Base-by-base conservation (phyloP, 2,329 filamentous ascomycete genomes). In the Colletotrichum sp. region DNA sequence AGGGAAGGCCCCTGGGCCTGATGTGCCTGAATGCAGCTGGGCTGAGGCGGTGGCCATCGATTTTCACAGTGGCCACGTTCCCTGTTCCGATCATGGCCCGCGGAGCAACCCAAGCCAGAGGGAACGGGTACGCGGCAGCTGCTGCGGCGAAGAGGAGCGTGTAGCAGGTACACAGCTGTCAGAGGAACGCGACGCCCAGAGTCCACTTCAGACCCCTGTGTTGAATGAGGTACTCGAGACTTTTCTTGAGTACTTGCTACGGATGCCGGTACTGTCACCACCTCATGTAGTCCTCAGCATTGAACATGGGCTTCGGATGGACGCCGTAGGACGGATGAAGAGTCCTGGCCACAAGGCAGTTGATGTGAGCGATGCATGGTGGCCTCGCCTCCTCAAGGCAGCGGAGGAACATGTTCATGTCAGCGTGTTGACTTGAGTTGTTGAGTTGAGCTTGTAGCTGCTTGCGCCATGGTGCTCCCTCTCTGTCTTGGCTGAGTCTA, bases 51-150 rank as follows among this genome's bases (percentile, higher is more conserved):
- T 44, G 68, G 13, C 34, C 30, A 19, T 55, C 13, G 69, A 57
- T 75, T 72, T 55, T 67, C 69, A 69, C 73, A 76, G 73, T 72
- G 63, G 25, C 69, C 69, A 62, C 63, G 44, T 67, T 61, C 64
- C 73, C 69, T 68, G 62, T 67, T 39, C 69, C 69, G 69, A 67
- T 67, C 55, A 25, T 65, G 22, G n/a, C 44, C 44, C 44, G 44
- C 44, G 44, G 16, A 64, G 62, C 25, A 62, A 68, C 44, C 69
- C 57, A 73, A 73, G 63, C 67, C 61, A 61, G 15, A 64, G 64
- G 39, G 25, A 57, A 64, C 70, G 73, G 73, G 32, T 73, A 72
- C 73, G 70, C 70, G 73, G 73, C 73, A 76, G 69, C 29, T n/a
- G 36, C 36, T 72, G 36, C 30, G 57, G 27, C 52, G 55, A 12